Conservation (phyloP, 768 basidiomycete genomes). For the Clavulina sp. region DNA sequence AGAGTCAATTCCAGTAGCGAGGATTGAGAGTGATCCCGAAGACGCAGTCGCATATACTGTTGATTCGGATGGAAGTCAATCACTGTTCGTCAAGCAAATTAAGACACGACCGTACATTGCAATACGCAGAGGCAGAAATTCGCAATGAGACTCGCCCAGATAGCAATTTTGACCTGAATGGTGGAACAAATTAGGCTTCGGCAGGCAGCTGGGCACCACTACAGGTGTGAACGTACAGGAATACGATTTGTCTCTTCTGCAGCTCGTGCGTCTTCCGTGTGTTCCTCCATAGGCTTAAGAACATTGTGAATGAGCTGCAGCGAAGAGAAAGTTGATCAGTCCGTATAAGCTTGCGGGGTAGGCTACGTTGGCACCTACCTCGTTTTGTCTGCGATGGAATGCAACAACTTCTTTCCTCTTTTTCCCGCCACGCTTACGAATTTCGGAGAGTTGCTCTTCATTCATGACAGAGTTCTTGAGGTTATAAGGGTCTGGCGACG, state of each 20-base stretch:
- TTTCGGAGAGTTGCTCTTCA: slow-evolving; percentile 41
- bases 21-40: slow-evolving; percentile 63
- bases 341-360: neutral
- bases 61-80: neutral
- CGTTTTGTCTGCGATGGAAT: slow-evolving; percentile 58
- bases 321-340: slow-evolving; percentile 8
- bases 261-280: slow-evolving; percentile 62
- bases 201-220: neutral
- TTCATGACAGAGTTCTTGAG: slow-evolving; percentile 31
- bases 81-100: neutral
- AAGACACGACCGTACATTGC: slow-evolving; percentile 39
- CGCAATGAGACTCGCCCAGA: slow-evolving; percentile 63
- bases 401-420: slow-evolving; percentile 44
- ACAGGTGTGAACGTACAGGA: slow-evolving; percentile 26
- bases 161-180: slow-evolving; percentile 65
- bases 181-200: neutral
- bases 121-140: slow-evolving; percentile 59
- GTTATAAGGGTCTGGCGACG: neutral
- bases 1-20: slow-evolving; percentile 83
- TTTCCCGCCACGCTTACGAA: slow-evolving; percentile 39
- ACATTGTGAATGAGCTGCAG: slow-evolving; percentile 65
- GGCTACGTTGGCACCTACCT: slow-evolving; percentile 25
- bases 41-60: slow-evolving; percentile 85
- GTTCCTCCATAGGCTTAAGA: slow-evolving; percentile 79
- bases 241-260: slow-evolving; percentile 50